Evolutionary conservation across 1,284 basidiomycete species (phyloP).

Genomic region (Pseudozyma pruni): DNA sequence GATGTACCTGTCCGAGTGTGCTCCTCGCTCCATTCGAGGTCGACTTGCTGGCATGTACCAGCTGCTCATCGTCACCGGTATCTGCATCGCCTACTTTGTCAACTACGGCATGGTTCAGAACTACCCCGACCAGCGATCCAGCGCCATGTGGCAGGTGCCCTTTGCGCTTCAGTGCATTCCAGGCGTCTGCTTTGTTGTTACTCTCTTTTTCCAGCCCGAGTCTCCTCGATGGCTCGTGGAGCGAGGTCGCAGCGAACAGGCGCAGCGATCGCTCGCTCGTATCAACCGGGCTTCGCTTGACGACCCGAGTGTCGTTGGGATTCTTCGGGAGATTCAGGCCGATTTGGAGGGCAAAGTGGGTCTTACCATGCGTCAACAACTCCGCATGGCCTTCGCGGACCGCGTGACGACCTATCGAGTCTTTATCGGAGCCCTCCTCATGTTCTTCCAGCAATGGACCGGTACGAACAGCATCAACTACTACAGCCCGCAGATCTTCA

Average conservation of each 20-base stretch:
- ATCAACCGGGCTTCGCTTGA: conserved; percentile 16
- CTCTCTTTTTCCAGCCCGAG: conserved; percentile 61
- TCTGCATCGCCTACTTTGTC: conserved; percentile 48
- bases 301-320: conserved; percentile 32
- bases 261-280: conserved; percentile 25
- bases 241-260: conserved; percentile 36
- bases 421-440: conserved; percentile 53
- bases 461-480: conserved; percentile 52
- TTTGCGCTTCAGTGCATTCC: conserved; percentile 64
- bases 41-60: conserved; percentile 70
- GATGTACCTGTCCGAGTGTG: conserved; percentile 64
- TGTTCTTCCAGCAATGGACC: conserved; percentile 59
- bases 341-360: conserved; percentile 58
- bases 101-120: conserved; percentile 45
- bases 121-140: conserved; percentile 26
- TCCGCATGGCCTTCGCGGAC: conserved; percentile 69
- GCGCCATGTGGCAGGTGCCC: conserved; percentile 59
- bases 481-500: conserved; percentile 56
- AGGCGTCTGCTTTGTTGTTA: conserved; percentile 51
- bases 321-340: conserved; percentile 41
- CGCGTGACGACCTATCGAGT: conserved; percentile 66
- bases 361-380: conserved; percentile 62
- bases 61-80: conserved; percentile 64
- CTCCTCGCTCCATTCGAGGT: conserved; percentile 65
- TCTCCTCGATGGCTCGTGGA: conserved; percentile 63